Evolutionary conservation across 2,329 filamentous ascomycete genomes (phyloP).

Genomic region (Blastomyces silverae): DNA sequence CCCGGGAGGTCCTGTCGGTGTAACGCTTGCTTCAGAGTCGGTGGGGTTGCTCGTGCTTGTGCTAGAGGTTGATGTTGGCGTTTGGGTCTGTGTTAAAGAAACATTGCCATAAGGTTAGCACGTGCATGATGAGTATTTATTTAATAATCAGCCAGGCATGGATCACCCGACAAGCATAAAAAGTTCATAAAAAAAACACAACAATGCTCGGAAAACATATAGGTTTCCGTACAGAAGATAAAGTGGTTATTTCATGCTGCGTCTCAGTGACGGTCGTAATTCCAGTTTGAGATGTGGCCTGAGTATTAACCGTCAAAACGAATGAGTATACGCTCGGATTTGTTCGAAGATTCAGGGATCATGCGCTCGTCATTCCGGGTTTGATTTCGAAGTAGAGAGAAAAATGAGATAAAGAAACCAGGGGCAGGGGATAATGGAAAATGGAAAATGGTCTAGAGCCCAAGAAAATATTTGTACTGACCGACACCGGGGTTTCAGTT

Average conservation of each 20-base stretch:
- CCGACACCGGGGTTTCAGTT: constrained; percentile 19
- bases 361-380: neutral
- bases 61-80: constrained; percentile 17
- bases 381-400: neutral
- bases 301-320: constrained; percentile 18
- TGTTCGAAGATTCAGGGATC: neutral
- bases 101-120: constrained; percentile 12
- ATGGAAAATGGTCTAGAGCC: constrained; percentile 12
- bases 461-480: constrained; percentile 19
- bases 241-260: constrained; percentile 19
- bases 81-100: constrained; percentile 12
- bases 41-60: constrained; percentile 19
- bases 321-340: neutral
- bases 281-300: constrained; percentile 18
- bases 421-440: constrained; percentile 1
- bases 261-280: constrained; percentile 21
- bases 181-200: constrained; percentile 6
- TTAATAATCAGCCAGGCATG: neutral
- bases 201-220: constrained; percentile 12
- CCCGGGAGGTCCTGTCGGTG: constrained; percentile 23
- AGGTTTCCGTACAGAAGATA: constrained; percentile 22
- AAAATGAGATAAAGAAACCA: constrained; percentile 2
- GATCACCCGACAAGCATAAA: neutral
- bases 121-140: constrained; percentile 9
- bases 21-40: constrained; percentile 21